Evolutionary conservation across 1,284 basidiomycete species (phyloP), one percentile per base, ranked within the genome.

Genomic region (Schizophyllum amplum): DNA sequence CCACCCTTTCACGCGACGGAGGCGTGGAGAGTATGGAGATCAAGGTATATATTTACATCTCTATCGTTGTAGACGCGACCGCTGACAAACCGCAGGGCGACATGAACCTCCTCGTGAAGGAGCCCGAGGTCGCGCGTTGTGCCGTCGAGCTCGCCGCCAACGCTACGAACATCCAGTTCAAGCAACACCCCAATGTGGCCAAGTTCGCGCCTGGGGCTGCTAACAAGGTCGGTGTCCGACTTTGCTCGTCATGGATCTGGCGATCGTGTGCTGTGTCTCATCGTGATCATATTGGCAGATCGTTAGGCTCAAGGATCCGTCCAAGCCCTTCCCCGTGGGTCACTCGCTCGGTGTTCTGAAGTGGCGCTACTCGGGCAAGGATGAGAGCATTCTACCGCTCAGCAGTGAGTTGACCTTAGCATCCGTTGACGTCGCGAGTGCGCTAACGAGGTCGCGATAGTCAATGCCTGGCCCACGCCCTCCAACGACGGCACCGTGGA

Each of bases 401-500:
- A 91, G 90, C 17, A 92, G 93, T 95, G 72, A 71, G 91, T 76
- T 42, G n/a, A 47, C 56, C 47, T 52, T 24, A 6, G 23, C 22
- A 26, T 52, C 47, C 26, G 26, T 57, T 49, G 53, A 22, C 21
- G 15, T 42, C 22, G 24, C 24, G 46, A 22, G 11, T 46, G 42
- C n/a, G 11, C n/a, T 46, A 46, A 46, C n/a, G 26, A 17, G 21
- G 24, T 56, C 11, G 49, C 62, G 23, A 61, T 21, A 2, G 94
- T 98, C 71, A 98, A 94, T 66, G 95, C 92, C 71, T 98, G 96
- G 96, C 95, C 95, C 4, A 90, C 92, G 25, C 87, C 91, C 1
- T 87, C 90, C 53, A 94, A 92, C 64, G 87, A 94, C 64, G 93
- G 93, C 24, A 87, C 86, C 1, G 92, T 87, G 64, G 94, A 97